Evolutionary conservation across 129 eudicot genomes (phyloP).

Genomic region (Pulicaria dysenterica): DNA sequence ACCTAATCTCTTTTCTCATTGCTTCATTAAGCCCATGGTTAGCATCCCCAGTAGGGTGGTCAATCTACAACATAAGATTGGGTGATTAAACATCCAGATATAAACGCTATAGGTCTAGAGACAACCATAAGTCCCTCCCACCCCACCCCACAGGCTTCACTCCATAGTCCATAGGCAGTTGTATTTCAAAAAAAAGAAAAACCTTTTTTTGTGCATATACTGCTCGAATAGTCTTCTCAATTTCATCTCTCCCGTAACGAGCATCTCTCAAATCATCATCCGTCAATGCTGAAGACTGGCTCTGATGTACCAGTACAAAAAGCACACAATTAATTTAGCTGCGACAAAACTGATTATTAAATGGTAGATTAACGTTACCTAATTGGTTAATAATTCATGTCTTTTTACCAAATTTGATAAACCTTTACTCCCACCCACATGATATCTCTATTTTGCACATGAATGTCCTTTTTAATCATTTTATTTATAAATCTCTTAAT

Average conservation of each 20-base stretch:
- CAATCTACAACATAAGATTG: constrained; percentile 45
- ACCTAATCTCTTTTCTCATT: constrained; percentile 71
- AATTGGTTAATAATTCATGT: no score
- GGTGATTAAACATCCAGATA: constrained; percentile 1
- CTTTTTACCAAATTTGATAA: neutral
- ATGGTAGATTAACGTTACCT: no score
- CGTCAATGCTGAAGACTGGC: constrained; percentile 82
- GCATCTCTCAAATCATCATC: constrained; percentile 77
- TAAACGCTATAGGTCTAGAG: neutral
- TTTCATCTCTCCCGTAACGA: constrained; percentile 46
- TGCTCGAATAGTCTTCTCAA: constrained; percentile 71
- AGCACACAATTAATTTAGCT: constrained; percentile 11
- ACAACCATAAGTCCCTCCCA: neutral
- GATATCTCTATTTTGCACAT: no score
- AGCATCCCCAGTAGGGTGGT: constrained; percentile 53
- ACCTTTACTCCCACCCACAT: no score
- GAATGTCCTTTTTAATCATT: no score
- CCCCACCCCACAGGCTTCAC: neutral
- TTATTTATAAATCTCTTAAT: no score
- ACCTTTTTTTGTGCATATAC: constrained; percentile 75
- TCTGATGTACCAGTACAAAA: constrained; percentile 44
- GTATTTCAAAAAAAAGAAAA: neutral
- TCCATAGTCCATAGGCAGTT: neutral
- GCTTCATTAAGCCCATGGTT: constrained; percentile 55
- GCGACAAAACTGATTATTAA: neutral